Evolutionary conservation across 2,329 filamentous ascomycete genomes (phyloP).

Genomic region (Sphaerulina musiva): DNA sequence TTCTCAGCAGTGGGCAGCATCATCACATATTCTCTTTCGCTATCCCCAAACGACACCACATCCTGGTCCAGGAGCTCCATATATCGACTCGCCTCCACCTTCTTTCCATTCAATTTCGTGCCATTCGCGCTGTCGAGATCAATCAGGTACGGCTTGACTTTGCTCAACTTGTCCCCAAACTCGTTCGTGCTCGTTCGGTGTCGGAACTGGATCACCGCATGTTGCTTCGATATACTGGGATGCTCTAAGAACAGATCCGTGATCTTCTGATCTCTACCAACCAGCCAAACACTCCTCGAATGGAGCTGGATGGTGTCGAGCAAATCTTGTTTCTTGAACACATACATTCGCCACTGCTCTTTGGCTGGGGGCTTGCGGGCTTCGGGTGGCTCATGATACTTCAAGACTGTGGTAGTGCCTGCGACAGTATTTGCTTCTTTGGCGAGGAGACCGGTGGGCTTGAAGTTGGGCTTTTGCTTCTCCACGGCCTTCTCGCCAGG

Average conservation of each 20-base stretch:
- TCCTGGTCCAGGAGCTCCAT: slow-evolving; percentile 84
- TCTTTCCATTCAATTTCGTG: slow-evolving; percentile 71
- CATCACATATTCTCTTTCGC: slow-evolving; percentile 88
- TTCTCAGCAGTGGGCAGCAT: slow-evolving; percentile 56
- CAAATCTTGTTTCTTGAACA: slow-evolving; percentile 76
- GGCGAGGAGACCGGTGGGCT: slow-evolving; percentile 71
- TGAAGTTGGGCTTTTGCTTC: slow-evolving; percentile 85
- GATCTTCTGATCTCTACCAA: slow-evolving; percentile 73
- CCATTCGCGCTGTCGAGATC: slow-evolving; percentile 93
- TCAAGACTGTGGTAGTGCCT: slow-evolving; percentile 71
- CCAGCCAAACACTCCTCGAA: slow-evolving; percentile 77
- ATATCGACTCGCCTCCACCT: slow-evolving; percentile 68
- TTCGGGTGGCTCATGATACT: slow-evolving; percentile 93
- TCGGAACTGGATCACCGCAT: slow-evolving; percentile 90
- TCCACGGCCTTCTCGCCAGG: slow-evolving; percentile 39
- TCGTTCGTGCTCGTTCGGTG: slow-evolving; percentile 77
- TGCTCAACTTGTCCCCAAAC: slow-evolving; percentile 74
- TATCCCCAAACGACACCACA: slow-evolving; percentile 79
- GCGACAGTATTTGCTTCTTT: slow-evolving; percentile 79
- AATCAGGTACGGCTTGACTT: slow-evolving; percentile 71
- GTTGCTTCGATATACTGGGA: slow-evolving; percentile 89
- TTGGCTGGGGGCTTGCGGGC: slow-evolving; percentile 76
- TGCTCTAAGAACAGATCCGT: slow-evolving; percentile 82
- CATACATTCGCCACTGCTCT: slow-evolving; percentile 80
- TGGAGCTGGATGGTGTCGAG: slow-evolving; percentile 75